Base-by-base conservation (phyloP, 495 filamentous ascomycete species). In the Parachaetomium inaequale region DNA sequence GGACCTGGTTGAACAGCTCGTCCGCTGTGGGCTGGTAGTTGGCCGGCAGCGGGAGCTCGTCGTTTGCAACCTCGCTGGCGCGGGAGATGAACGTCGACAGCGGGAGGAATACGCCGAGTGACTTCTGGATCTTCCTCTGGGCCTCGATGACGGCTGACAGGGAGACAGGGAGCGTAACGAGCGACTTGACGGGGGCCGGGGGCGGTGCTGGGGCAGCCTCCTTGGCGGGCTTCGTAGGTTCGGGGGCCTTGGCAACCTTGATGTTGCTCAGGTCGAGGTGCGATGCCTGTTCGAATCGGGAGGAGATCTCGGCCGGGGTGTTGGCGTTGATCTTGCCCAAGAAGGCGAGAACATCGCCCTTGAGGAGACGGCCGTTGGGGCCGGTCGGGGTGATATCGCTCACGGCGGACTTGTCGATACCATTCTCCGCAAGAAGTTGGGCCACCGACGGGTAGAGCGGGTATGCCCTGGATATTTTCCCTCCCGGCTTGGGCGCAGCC, bases 241-340 rank as follows among this genome's bases (percentile, higher is more conserved):
- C 77, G 25, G 85, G 76, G n/a, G 82, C 76, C 21, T 87, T 86
- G 61, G 92, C 78, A 26, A 79, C 68, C 81, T 96, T 95, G 79
- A 97, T 92, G 76, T 97, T 96, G 77, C 89, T 94, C 58, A 98
- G 84, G 74, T 98, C 95, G 28, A 98, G 83, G 72, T 96, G 91
- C 42, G 79, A 75, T 34, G 92, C 85, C 71, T 94, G 88, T 47
- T 80, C 75, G 67, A 97, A 85, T 11, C 84, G 84, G 28, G 80
- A 75, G 45, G 86, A 86, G 63, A 90, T 84, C 43, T 86, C 79
- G n/a, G 83, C 77, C 8, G 92, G 87, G 67, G 89, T 89, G 25
- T 84, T 77, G 43, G 85, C 74, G 47, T 86, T 75, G 67, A 96
- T 89, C 58, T 76, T 76, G 54, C 95, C 94, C 15, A 98, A 77